A percentile compares a stretch with the other conserved stretches of the same genome.
Evolutionary conservation across 768 basidiomycete genomes (phyloP).

Genomic region (Austroboletus eburneus): DNA sequence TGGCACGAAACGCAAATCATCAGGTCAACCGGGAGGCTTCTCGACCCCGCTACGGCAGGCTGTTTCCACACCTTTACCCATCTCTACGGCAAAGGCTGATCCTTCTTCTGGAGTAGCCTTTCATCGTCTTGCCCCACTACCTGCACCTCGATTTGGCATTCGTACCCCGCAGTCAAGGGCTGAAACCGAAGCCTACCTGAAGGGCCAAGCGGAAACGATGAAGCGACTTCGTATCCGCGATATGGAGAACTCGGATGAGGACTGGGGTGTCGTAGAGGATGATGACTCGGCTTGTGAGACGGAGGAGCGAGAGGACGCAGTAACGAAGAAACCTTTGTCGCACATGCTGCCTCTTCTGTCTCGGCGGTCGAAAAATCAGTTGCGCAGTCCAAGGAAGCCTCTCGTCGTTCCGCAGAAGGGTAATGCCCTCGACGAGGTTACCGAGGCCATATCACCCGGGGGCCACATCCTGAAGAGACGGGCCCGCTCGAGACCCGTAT

Average conservation of each 20-base stretch:
- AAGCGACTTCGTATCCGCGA: constrained; percentile 60
- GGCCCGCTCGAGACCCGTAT: constrained; percentile 69
- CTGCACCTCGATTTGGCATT: constrained; percentile 27
- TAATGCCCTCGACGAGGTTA: constrained; percentile 52
- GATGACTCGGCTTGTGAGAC: constrained; percentile 53
- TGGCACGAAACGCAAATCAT: constrained; percentile 67
- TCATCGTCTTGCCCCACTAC: constrained; percentile 33
- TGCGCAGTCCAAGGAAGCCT: constrained; percentile 29
- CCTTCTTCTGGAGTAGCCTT: constrained; percentile 34
- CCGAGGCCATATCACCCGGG: constrained; percentile 68
- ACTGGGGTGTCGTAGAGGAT: constrained; percentile 37
- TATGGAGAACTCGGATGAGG: constrained; percentile 43
- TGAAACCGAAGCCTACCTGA: constrained; percentile 36
- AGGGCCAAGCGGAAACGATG: constrained; percentile 60
- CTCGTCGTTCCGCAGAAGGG: constrained; percentile 34
- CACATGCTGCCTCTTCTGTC: constrained; percentile 18
- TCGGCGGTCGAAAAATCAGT: constrained; percentile 26
- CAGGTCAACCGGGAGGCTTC: constrained; percentile 40
- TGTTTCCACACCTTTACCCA: constrained; percentile 35
- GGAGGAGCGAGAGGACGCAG: constrained; percentile 36
- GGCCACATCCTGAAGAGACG: constrained; percentile 74
- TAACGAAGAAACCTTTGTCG: constrained; percentile 33
- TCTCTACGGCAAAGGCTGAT: constrained; percentile 32
- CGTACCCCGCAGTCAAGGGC: constrained; percentile 34
- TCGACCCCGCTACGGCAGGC: constrained; percentile 55